Conservation (phyloP, 1,139 yeast species). For the Blastobotrys persicus region DNA sequence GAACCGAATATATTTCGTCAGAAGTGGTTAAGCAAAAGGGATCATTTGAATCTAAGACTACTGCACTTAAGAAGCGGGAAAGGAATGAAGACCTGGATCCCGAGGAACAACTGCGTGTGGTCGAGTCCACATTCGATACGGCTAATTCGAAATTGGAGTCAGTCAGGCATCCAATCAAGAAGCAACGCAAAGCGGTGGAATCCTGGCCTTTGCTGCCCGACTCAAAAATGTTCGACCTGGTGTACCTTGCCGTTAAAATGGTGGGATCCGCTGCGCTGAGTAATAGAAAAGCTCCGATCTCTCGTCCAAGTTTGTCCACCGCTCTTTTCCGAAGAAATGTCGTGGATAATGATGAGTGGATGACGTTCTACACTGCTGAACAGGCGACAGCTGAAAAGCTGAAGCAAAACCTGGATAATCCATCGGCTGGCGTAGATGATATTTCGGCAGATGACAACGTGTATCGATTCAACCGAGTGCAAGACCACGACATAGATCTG, state of each 20-base stretch:
- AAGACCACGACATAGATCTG: conserved; percentile 79
- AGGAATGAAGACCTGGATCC: conserved; percentile 46
- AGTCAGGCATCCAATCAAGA: conserved; percentile 76
- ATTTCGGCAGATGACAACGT: conserved; percentile 46
- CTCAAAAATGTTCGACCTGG: conserved; percentile 80
- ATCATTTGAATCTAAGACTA: conserved; percentile 34
- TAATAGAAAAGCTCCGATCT: conserved; percentile 43
- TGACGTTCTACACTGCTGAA: conserved; percentile 62
- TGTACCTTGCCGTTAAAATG: conserved; percentile 67
- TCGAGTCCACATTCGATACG: conserved; percentile 73
- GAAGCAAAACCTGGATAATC: conserved; percentile 29
- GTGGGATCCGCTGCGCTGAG: conserved; percentile 72
- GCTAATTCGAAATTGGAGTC: conserved; percentile 47
- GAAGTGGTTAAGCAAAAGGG: conserved; percentile 32
- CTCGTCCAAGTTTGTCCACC: conserved; percentile 51
- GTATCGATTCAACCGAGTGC: conserved; percentile 59
- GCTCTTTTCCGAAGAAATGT: conserved; percentile 75
- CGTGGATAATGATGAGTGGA: conserved; percentile 77
- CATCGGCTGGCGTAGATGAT: conserved; percentile 33
- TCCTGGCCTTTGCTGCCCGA: conserved; percentile 88
- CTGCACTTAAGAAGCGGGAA: conserved; percentile 25
- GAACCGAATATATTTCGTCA: conserved; percentile 83
- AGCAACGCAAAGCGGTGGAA: conserved; percentile 66
- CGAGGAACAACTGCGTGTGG: conserved; percentile 59
- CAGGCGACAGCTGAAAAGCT: conserved; percentile 39